A percentile compares a stretch with the other conserved stretches of the same genome.
These are phyloP conservation scores for Sutorius australiensis DNA, from an alignment of 768 basidiomycete species.

Conservation along the genomic window DNA sequence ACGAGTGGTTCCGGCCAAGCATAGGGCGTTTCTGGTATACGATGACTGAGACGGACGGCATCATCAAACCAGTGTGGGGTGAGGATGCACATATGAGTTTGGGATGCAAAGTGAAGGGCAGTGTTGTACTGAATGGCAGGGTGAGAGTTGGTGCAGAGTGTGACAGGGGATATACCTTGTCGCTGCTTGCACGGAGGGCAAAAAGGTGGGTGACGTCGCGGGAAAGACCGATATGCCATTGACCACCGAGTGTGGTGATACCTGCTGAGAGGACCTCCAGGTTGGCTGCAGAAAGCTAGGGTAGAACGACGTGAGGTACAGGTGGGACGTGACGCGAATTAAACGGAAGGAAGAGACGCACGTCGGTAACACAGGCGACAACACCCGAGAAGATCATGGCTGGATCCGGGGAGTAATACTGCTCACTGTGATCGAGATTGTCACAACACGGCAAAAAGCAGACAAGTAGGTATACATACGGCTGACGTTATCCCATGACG, in stretches of 20 bases:
- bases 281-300: conserved; percentile 58
- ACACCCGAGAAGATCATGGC: conserved; percentile 40
- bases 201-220: conserved; percentile 88
- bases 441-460: not conserved
- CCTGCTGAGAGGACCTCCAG: conserved; percentile 70
- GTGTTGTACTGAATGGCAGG: conserved; percentile 35
- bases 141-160: not conserved
- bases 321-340: not conserved
- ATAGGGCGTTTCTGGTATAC: conserved; percentile 52
- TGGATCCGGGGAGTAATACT: conserved; percentile 76
- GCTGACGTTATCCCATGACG: conserved; percentile 53
- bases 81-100: conserved; percentile 62
- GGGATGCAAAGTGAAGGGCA: conserved; percentile 54
- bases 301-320: not conserved
- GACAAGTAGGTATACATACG: conserved; percentile 38
- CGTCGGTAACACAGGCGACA: conserved; percentile 67
- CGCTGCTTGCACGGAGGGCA: conserved; percentile 46
- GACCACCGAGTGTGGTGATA: conserved; percentile 74
- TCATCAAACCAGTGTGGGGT: conserved; percentile 95
- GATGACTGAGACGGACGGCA: conserved; percentile 53
- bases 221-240: conserved; percentile 73
- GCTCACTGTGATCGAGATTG: conserved; percentile 34
- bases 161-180: conserved; percentile 32
- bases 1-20: conserved; percentile 72
- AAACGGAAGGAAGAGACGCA: conserved; percentile 28